Conservation (phyloP, 768 basidiomycete species). For the Naganishia vishniacii region DNA sequence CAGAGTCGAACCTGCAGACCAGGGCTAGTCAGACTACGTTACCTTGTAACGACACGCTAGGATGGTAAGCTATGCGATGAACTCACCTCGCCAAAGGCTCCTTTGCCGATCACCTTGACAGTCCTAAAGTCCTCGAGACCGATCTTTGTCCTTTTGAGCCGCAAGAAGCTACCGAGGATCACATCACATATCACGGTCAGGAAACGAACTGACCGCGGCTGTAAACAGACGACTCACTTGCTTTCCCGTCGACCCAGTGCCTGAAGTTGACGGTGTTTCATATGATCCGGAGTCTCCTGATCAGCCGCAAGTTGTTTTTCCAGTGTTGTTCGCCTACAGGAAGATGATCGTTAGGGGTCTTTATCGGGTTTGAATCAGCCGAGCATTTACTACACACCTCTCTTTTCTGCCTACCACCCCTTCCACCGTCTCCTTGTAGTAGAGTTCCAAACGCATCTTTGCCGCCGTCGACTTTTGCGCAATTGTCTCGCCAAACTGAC, state of each 20-base stretch:
- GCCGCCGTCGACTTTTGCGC: constrained; percentile 79
- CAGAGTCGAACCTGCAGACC: constrained; percentile 75
- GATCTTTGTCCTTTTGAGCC: constrained; percentile 79
- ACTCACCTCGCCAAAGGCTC: constrained; percentile 91
- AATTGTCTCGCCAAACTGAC: constrained; percentile 72
- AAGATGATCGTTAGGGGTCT: no score
- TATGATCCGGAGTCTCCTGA: constrained; percentile 38
- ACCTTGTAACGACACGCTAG: not conserved
- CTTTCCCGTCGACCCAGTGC: constrained; percentile 44
- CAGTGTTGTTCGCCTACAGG: constrained; percentile 38
- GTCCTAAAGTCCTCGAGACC: constrained; percentile 89
- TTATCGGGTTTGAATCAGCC: not conserved
- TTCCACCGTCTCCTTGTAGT: constrained; percentile 94
- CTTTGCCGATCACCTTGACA: constrained; percentile 98
- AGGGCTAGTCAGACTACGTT: not conserved
- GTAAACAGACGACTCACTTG: constrained; percentile 36
- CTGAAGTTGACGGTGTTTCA: constrained; percentile 42
- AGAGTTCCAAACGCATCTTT: constrained; percentile 91
- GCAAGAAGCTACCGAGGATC: constrained; percentile 63
- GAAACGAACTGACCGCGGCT: not conserved
- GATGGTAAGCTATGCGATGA: not conserved
- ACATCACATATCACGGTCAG: not conserved
- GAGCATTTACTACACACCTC: constrained; percentile 55
- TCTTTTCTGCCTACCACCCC: constrained; percentile 88
- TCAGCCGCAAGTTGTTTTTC: constrained; percentile 43